phyloP scores from a whole-genome alignment of 306 rosid genomes.

The Dryas alaskensis region DNA sequence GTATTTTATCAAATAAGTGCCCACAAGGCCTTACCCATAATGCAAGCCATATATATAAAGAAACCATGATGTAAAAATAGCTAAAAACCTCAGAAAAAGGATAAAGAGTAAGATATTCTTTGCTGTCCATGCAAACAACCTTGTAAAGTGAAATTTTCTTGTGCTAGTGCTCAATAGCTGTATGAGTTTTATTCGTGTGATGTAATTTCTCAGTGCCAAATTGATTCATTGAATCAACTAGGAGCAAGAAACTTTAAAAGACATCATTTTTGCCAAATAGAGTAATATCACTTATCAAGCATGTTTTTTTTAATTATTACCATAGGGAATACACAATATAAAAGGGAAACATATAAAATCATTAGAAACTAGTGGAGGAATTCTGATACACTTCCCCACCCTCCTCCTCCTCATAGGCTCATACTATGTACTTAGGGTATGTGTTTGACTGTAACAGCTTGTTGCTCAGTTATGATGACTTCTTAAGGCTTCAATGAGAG shows the following conservation, averaged over 20 bases:
- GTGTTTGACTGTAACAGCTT: neutral
- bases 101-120: neutral
- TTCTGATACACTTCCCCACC: neutral
- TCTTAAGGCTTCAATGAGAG: neutral
- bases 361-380: neutral
- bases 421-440: neutral
- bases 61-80: neutral
- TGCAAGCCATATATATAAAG: constrained; percentile 1
- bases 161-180: neutral
- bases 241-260: neutral
- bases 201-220: neutral
- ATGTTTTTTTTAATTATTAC: neutral
- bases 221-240: neutral
- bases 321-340: neutral
- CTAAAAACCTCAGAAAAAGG: neutral
- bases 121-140: neutral
- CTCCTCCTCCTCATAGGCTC: neutral
- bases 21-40: neutral
- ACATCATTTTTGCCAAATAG: neutral
- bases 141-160: neutral
- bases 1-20: neutral
- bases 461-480: neutral
- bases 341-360: neutral
- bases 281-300: neutral
- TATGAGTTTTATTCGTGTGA: neutral